A percentile compares a stretch with the other conserved stretches of the same genome.
Conservation (phyloP, 1,284 basidiomycete genomes). For the Rhizoctonia solani region DNA sequence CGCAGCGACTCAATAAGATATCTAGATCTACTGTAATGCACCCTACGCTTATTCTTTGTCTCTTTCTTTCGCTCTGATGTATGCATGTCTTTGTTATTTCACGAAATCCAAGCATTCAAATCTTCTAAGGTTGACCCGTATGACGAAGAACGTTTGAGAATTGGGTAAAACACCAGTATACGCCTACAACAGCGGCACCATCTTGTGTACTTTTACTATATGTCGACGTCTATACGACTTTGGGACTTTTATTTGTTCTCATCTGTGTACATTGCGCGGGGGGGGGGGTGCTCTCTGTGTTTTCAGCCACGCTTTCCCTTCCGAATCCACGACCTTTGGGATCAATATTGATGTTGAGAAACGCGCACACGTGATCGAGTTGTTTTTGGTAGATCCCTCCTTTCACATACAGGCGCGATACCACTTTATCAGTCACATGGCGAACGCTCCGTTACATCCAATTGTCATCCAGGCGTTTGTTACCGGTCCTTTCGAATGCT, state of each 20-base stretch:
- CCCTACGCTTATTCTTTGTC: not conserved
- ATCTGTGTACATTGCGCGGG: too few species aligned
- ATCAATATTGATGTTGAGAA: not conserved
- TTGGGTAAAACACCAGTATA: too few species aligned
- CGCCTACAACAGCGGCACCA: too few species aligned
- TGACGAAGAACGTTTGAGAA: too few species aligned
- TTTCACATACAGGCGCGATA: too few species aligned
- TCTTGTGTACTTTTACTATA: too few species aligned
- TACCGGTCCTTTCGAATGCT: conserved; percentile 10
- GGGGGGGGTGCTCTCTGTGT: too few species aligned
- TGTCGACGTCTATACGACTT: too few species aligned
- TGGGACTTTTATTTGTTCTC: too few species aligned
- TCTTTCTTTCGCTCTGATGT: not conserved
- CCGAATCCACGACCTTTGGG: not conserved
- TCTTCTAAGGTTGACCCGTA: too few species aligned
- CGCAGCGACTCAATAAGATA: not conserved
- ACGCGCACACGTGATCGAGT: not conserved
- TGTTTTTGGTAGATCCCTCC: too few species aligned
- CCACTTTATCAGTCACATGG: not conserved
- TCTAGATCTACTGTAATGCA: not conserved
- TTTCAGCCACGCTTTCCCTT: too few species aligned
- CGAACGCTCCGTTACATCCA: conserved; percentile 2
- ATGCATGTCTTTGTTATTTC: conserved; percentile 3
- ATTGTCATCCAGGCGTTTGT: not conserved
- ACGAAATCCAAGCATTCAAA: conserved; percentile 14